Evolutionary conservation across 2,329 filamentous ascomycete species (phyloP), one percentile per base, ranked within the genome.

Genomic region (Bipolaris sorokiniana): DNA sequence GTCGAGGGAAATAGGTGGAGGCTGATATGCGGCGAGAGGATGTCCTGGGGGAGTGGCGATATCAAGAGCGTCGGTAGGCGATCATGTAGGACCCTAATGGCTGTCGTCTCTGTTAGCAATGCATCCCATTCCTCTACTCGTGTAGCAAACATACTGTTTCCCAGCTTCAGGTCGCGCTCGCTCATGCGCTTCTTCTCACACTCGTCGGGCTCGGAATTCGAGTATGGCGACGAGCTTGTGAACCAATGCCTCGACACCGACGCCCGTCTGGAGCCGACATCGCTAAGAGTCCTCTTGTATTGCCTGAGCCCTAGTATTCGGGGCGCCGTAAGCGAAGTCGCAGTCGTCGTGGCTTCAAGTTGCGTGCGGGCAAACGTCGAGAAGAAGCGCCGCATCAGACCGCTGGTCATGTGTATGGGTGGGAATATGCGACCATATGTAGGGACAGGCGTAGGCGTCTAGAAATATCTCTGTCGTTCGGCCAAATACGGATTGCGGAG

Each of bases 1-100:
- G 91, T 95, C 4, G 86, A 88, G 18, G 86, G 86, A 64, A 89
- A 89, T 11, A 88, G 80, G 66, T 88, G 85, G 18, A 89, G 81
- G 23, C 80, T 83, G 50, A 88, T 85, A 57, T 81, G 82, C 1
- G 86, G 86, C 1, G 85, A 86, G 45, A 89, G 81, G 18, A 88
- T 85, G 23, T 87, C 82, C 45, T 83, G 82, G 4, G 86, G 86
- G 5, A 88, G 78, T 1, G 86, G 85, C 38, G 85, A 84, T 54
- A 83, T 82, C 18, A 89, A 78, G 5, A 89, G 79, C 9, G 82
- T 85, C 1, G 86, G 86, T 11, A 89, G 81, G 26, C 84, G 82
- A 22, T 86, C 84, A 48, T 87, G 87, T n/a, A 89, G 79, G 47
- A 77, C 82, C 28, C 85, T 79, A 40, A 89, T 81, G 23, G 86